Evolutionary conservation across 2,329 filamentous ascomycete genomes (phyloP), one percentile per base, ranked within the genome.

Genomic region (Exophiala oligosperma): DNA sequence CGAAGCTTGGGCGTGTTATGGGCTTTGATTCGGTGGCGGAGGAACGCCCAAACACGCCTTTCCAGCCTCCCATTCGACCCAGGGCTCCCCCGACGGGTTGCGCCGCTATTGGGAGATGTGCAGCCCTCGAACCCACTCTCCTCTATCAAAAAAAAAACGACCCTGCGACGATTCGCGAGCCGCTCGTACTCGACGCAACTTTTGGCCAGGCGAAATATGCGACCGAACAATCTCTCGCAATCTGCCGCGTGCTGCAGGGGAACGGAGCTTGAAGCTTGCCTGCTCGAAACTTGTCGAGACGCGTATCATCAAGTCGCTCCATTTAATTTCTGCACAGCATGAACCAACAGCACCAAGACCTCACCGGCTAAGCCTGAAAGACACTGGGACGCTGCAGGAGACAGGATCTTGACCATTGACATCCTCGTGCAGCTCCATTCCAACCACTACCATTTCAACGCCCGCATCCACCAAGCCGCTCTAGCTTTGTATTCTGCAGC

Each of bases 311-410:
- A 47, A n/a, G 11, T 7, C 44, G 26, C 21, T 26, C 24, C 24
- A 32, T 48, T 48, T 26, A 63, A 63, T 63, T 52, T 59, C 32
- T 61, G 61, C 56, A 11, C 28, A 53, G 55, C 55, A 61, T 62
- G 56, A 59, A 60, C 55, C 61, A 59, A 37, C 49, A 50, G 47
- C 54, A 60, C 58, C 61, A 63, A 63, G 61, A 63, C 55, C 43
- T 48, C 49, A 24, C 58, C 52, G 53, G 58, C 58, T 60, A 61
- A 63, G 51, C 61, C 61, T 49, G 52, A 61, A 60, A 47, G 26
- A 57, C 52, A 43, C 52, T 63, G 52, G 61, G 50, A 52, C 47
- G 32, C 52, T 61, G 61, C 58, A 63, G 52, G 58, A 63, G 61
- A 56, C 61, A 56, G 49, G 57, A 58, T 63, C 60, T 52, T 43